Evolutionary conservation across 169 alveolate genomes (phyloP).

Genomic region (Plasmodium knowlesi): DNA sequence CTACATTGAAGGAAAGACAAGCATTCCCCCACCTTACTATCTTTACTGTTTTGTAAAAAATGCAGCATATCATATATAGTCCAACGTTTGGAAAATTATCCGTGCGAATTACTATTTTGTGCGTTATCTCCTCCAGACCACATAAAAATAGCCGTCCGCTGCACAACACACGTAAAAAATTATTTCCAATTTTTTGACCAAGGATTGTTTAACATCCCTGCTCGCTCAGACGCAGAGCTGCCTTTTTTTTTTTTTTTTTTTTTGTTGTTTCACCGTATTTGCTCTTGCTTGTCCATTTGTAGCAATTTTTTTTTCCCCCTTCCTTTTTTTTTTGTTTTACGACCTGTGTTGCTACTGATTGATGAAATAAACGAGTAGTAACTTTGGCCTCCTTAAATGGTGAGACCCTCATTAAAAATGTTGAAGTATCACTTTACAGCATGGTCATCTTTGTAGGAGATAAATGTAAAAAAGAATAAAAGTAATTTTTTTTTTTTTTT

Average conservation of each 20-base stretch:
- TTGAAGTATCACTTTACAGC: not conserved
- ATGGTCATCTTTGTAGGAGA: not conserved
- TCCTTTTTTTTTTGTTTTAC: constrained; percentile 5
- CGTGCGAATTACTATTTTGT: not conserved
- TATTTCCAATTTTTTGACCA: not conserved
- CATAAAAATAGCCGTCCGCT: not conserved
- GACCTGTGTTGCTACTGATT: not conserved
- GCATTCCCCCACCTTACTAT: not conserved
- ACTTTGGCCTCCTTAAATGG: not conserved
- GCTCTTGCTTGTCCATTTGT: too few species aligned
- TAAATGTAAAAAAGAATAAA: not conserved
- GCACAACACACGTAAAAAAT: not conserved
- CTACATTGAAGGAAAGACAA: constrained; percentile 18
- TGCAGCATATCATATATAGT: not conserved
- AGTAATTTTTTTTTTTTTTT: not conserved
- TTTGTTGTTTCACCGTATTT: not conserved
- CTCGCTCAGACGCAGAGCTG: not conserved
- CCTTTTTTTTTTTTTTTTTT: not conserved
- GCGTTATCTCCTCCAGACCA: not conserved
- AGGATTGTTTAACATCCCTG: not conserved
- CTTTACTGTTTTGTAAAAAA: not conserved
- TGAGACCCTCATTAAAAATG: not conserved
- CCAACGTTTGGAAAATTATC: not conserved
- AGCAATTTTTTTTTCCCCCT: not conserved
- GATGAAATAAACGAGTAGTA: not conserved